phyloP scores from a whole-genome alignment of 2,329 filamentous ascomycete species.

The Pezicula neosporulosa region DNA sequence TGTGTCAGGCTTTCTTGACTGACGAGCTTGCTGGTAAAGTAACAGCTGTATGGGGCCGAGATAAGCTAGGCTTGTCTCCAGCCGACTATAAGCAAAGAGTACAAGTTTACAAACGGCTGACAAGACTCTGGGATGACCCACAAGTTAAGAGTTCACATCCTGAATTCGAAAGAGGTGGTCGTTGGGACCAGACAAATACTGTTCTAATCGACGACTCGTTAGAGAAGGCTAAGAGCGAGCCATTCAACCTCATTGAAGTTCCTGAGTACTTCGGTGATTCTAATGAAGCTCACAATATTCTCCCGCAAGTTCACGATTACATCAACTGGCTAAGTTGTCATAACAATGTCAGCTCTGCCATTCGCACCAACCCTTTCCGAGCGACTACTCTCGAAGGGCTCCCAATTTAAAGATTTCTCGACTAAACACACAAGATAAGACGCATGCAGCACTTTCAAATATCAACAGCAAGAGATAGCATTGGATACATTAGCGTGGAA shows the following conservation, averaged over 20 bases:
- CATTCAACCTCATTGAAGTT: slow-evolving; percentile 76
- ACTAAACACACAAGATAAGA: background rate
- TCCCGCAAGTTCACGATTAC: slow-evolving; percentile 60
- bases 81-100: slow-evolving; percentile 67
- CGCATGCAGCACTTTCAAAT: too few relatives aligned
- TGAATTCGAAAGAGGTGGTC: slow-evolving; percentile 32
- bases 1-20: slow-evolving; percentile 64
- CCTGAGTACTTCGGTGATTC: slow-evolving; percentile 65
- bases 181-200: slow-evolving; percentile 83
- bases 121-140: slow-evolving; percentile 62
- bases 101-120: slow-evolving; percentile 86
- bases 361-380: slow-evolving; percentile 48
- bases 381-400: slow-evolving; percentile 2
- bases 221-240: slow-evolving; percentile 79
- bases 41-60: slow-evolving; percentile 73
- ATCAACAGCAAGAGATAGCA: too few relatives aligned
- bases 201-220: slow-evolving; percentile 82
- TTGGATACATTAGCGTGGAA: too few relatives aligned
- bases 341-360: slow-evolving; percentile 60
- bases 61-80: slow-evolving; percentile 64
- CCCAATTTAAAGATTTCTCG: background rate
- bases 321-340: slow-evolving; percentile 52
- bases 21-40: slow-evolving; percentile 49
- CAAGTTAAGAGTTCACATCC: slow-evolving; percentile 41
- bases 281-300: slow-evolving; percentile 37